Conservation (phyloP, 1,284 basidiomycete species). For the Tilletia setariae region DNA sequence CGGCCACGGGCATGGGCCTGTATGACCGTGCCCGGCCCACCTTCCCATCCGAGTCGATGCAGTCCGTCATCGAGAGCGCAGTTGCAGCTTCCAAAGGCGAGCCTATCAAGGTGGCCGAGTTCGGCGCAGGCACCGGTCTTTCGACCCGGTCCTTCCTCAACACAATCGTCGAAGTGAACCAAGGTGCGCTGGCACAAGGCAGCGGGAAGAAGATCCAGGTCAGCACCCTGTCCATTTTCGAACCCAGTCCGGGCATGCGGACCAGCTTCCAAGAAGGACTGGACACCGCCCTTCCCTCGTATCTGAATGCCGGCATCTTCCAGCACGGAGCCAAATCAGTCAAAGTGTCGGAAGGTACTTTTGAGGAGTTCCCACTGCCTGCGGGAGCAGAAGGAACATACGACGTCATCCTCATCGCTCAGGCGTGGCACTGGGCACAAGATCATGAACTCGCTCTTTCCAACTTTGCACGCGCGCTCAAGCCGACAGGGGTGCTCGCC, state of each 20-base stretch:
- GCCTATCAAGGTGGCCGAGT: constrained; percentile 41
- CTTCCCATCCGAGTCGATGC: constrained; percentile 33
- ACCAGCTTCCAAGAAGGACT: constrained; percentile 30
- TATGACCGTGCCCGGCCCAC: constrained; percentile 41
- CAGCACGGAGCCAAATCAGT: constrained; percentile 18
- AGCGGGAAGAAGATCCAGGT: constrained; percentile 33
- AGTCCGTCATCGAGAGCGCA: constrained; percentile 28
- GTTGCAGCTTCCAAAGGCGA: constrained; percentile 18
- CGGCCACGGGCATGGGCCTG: constrained; percentile 29
- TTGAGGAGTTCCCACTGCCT: constrained; percentile 29
- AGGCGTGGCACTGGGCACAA: constrained; percentile 50
- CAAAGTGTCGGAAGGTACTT: constrained; percentile 35
- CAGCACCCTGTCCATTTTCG: neutral
- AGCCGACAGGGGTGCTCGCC: constrained; percentile 37
- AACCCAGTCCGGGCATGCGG: constrained; percentile 35
- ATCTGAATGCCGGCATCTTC: constrained; percentile 25
- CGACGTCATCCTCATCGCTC: constrained; percentile 42
- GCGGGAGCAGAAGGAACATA: constrained; percentile 25
- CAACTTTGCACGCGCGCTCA: constrained; percentile 31
- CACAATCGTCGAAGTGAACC: constrained; percentile 28
- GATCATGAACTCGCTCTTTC: constrained; percentile 34
- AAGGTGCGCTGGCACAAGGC: too few species aligned
- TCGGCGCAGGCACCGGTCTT: constrained; percentile 49
- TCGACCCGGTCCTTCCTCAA: constrained; percentile 41
- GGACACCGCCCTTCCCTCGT: constrained; percentile 17